phyloP scores from a whole-genome alignment of 208 protist genomes.

The Leishmania mexicana region DNA sequence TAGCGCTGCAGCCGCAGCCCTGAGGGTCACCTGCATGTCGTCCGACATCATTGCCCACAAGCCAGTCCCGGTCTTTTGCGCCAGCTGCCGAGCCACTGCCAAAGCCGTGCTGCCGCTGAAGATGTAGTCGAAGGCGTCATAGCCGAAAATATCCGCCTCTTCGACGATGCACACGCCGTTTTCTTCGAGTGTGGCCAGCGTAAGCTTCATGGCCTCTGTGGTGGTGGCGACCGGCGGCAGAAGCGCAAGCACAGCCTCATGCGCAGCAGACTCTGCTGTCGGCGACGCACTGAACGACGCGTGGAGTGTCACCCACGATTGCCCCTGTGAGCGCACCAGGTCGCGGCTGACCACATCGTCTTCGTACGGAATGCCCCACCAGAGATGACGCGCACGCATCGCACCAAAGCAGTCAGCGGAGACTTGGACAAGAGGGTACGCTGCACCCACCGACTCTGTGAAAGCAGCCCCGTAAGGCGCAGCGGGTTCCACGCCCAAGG shows the following conservation, averaged over 20 bases:
- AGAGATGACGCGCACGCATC: conserved; percentile 34
- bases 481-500: not conserved
- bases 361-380: conserved; percentile 36
- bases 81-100: conserved; percentile 32
- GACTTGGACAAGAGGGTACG: conserved; percentile 20
- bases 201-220: conserved; percentile 26
- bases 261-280: conserved; percentile 1
- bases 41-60: conserved; percentile 23
- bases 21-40: conserved; percentile 14
- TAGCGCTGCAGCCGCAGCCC: conserved; percentile 26
- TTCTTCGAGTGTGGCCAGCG: conserved; percentile 35
- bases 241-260: conserved; percentile 56
- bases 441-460: conserved; percentile 3
- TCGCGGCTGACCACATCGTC: conserved; percentile 32
- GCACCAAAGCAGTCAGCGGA: conserved; percentile 6
- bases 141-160: conserved; percentile 40
- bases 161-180: conserved; percentile 31
- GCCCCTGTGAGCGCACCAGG: conserved; percentile 34
- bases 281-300: not conserved
- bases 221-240: conserved; percentile 56
- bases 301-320: conserved; percentile 41
- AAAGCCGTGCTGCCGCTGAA: conserved; percentile 21
- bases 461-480: not conserved
- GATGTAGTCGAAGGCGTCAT: conserved; percentile 31
- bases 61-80: conserved; percentile 11